Evolutionary conservation across 179 eudicot species (phyloP).

Genomic region (Carnegiea gigantea): DNA sequence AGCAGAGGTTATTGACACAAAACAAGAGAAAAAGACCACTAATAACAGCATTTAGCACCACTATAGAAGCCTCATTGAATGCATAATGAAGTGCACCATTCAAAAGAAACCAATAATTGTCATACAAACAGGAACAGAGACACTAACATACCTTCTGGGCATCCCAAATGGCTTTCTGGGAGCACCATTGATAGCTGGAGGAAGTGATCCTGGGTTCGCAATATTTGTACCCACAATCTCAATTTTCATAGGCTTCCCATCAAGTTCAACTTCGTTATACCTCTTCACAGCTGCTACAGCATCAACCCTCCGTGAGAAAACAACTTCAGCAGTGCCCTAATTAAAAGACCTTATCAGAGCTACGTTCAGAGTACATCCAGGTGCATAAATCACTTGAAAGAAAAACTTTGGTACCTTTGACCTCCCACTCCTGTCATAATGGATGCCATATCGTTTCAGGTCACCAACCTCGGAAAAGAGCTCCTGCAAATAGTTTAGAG

Average conservation of each 20-base stretch:
- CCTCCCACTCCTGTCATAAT: constrained; percentile 79
- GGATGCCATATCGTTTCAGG: constrained; percentile 52
- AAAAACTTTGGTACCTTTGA: constrained; percentile 51
- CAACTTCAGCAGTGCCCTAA: constrained; percentile 55
- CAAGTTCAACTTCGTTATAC: constrained; percentile 54
- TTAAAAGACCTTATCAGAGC: constrained; percentile 12
- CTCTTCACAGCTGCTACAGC: constrained; percentile 52
- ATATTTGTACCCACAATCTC: constrained; percentile 48
- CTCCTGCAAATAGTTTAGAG: constrained; percentile 39
- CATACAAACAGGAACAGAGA: background rate
- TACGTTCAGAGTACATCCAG: background rate
- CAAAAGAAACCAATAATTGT: background rate
- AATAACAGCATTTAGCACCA: background rate
- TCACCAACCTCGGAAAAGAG: constrained; percentile 84
- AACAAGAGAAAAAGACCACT: background rate
- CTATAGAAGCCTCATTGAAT: background rate
- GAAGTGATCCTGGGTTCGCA: constrained; percentile 22
- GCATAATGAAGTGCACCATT: background rate
- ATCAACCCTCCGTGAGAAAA: constrained; percentile 43
- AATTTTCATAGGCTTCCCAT: constrained; percentile 58
- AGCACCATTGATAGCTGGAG: constrained; percentile 37
- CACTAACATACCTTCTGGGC: constrained; percentile 25
- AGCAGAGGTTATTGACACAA: background rate
- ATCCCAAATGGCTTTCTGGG: constrained; percentile 50
- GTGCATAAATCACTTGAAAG: background rate